Percentiles rank a stretch among this genome's conserved stretches.
These are phyloP conservation scores for Colletotrichum sidae DNA, from an alignment of 2,329 filamentous ascomycete species.

Conservation along the genomic window DNA sequence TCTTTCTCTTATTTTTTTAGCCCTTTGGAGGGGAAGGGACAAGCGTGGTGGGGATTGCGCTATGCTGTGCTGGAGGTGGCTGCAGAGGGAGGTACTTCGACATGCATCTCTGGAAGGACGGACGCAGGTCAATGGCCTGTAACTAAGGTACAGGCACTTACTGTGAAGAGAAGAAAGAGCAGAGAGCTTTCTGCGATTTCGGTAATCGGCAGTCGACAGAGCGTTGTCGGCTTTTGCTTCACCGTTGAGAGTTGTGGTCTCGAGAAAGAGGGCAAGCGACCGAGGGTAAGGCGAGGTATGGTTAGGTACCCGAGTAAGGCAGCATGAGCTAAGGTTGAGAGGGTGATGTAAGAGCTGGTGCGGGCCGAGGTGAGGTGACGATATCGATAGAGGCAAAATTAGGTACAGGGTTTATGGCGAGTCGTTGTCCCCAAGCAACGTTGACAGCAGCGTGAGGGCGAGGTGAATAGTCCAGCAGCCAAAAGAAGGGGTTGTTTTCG, in stretches of 20 bases:
- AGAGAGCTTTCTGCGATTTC: not conserved
- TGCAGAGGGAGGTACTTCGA: constrained; percentile 21
- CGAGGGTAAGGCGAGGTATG: not conserved
- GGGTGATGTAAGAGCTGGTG: constrained; percentile 5
- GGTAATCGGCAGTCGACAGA: not conserved
- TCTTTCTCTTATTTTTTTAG: not conserved
- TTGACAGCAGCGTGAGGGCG: too few relatives aligned
- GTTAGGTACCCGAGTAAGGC: too few relatives aligned
- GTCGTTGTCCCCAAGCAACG: too few relatives aligned
- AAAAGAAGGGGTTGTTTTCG: too few relatives aligned
- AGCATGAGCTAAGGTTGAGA: constrained; percentile 8
- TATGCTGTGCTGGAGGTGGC: constrained; percentile 18
- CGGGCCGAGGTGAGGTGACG: constrained; percentile 6
- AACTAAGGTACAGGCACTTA: not conserved
- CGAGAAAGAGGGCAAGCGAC: not conserved
- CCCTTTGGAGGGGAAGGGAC: constrained; percentile 30
- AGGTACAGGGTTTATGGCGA: too few relatives aligned
- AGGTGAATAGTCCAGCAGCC: too few relatives aligned
- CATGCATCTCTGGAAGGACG: constrained; percentile 14
- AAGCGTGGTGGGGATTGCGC: constrained; percentile 33
- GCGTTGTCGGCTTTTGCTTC: constrained; percentile 8
- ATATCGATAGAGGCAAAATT: not conserved
- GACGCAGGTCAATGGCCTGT: not conserved
- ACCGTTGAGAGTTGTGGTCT: not conserved
- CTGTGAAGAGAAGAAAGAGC: constrained; percentile 4